These are phyloP conservation scores for Geotrichum restrictum DNA, from an alignment of 1,139 yeast genomes.

Conservation along the genomic window DNA sequence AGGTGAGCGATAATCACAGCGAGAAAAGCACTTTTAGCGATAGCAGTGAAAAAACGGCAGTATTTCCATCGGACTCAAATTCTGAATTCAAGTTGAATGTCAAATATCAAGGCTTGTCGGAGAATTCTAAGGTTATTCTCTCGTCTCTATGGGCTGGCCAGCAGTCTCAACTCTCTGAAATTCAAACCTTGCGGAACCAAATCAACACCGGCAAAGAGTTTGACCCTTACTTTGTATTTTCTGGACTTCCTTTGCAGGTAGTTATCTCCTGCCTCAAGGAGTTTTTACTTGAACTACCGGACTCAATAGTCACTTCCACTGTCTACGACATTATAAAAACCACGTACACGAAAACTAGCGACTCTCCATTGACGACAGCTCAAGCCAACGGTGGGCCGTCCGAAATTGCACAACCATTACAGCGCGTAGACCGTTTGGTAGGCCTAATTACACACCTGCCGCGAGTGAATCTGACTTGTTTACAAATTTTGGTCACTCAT, in stretches of 20 bases:
- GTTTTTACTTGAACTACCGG: slow-evolving; percentile 77
- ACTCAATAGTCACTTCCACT: slow-evolving; percentile 65
- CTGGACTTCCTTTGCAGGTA: slow-evolving; percentile 45
- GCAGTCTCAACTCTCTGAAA: slow-evolving; percentile 56
- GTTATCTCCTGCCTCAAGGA: slow-evolving; percentile 66
- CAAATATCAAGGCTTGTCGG: slow-evolving; percentile 9
- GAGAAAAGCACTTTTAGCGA: slow-evolving; percentile 19
- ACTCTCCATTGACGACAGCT: neutral
- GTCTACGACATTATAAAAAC: slow-evolving; percentile 64
- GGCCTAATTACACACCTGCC: slow-evolving; percentile 22
- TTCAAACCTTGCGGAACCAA: slow-evolving; percentile 59
- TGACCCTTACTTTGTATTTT: slow-evolving; percentile 31
- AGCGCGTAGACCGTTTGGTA: slow-evolving; percentile 18
- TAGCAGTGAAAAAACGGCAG: slow-evolving; percentile 20
- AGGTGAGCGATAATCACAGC: slow-evolving; percentile 8
- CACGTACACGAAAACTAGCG: slow-evolving; percentile 45
- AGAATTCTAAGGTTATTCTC: slow-evolving; percentile 12
- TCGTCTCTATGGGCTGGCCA: slow-evolving; percentile 31
- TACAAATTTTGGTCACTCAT: slow-evolving; percentile 20
- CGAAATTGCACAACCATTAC: neutral
- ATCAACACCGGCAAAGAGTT: slow-evolving; percentile 51
- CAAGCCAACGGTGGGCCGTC: neutral
- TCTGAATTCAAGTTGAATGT: neutral
- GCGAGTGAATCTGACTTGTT: slow-evolving; percentile 18
- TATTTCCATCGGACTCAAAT: slow-evolving; percentile 1